Percentiles rank a stretch among this genome's conserved stretches.
Conservation (phyloP, 768 basidiomycete species). For the Lentinula detonsa region DNA sequence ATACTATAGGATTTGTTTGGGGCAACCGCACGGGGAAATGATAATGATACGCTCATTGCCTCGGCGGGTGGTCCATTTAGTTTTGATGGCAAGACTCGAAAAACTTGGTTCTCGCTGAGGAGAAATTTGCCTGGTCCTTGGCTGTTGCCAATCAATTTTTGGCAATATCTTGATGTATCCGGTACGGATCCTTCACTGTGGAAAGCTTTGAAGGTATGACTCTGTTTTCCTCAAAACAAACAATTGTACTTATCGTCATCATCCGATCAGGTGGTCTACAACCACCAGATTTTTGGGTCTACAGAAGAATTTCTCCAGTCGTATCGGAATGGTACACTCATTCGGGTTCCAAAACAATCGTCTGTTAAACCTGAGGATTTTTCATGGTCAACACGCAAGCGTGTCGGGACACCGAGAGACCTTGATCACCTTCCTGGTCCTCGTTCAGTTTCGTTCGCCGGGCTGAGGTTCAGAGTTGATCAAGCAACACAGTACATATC, state of each 20-base stretch:
- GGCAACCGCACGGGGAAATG: conserved; percentile 32
- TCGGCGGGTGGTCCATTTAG: conserved; percentile 45
- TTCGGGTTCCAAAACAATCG: conserved; percentile 26
- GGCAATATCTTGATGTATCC: conserved; percentile 49
- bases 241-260: neutral
- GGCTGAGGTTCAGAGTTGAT: conserved; percentile 53
- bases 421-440: conserved; percentile 64
- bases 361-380: conserved; percentile 25
- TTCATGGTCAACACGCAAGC: conserved; percentile 42
- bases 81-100: conserved; percentile 56
- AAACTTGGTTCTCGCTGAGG: conserved; percentile 46
- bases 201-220: conserved; percentile 43
- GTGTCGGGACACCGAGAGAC: conserved; percentile 34
- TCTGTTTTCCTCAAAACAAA: neutral
- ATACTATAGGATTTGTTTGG: conserved; percentile 42
- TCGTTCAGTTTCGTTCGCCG: conserved; percentile 54
- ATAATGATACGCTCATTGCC: conserved; percentile 44
- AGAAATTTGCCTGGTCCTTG: conserved; percentile 44
- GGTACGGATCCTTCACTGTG: conserved; percentile 47
- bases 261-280: conserved; percentile 43
- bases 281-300: conserved; percentile 48
- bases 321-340: conserved; percentile 46
- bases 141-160: conserved; percentile 51
- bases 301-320: conserved; percentile 46
- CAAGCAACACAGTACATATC: conserved; percentile 44